These are phyloP conservation scores for Hysterium pulicare DNA, from an alignment of 2,329 filamentous ascomycete species.

Conservation along the genomic window DNA sequence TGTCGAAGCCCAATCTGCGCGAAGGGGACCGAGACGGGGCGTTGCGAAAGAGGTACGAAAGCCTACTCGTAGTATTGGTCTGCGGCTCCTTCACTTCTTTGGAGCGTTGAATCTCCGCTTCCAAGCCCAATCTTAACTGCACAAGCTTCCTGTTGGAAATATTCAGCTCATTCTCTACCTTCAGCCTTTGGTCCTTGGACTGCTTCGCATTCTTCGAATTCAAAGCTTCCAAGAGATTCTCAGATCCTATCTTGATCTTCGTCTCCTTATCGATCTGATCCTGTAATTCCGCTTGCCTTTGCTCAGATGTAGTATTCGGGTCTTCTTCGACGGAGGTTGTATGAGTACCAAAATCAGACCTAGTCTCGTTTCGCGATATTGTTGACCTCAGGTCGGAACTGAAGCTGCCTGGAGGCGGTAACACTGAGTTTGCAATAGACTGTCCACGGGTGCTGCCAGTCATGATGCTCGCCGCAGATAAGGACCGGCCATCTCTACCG, in stretches of 20 bases:
- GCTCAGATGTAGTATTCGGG: slow-evolving; percentile 60
- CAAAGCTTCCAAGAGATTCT: slow-evolving; percentile 94
- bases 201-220: slow-evolving; percentile 95
- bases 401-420: slow-evolving; percentile 74
- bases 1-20: slow-evolving; percentile 46
- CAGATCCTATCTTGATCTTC: slow-evolving; percentile 96
- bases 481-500: slow-evolving; percentile 54
- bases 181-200: slow-evolving; percentile 63
- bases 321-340: slow-evolving; percentile 57
- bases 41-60: slow-evolving; percentile 57
- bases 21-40: slow-evolving; percentile 54
- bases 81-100: slow-evolving; percentile 51
- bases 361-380: slow-evolving; percentile 60
- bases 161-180: slow-evolving; percentile 78
- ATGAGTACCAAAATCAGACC: slow-evolving; percentile 56
- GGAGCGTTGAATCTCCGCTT: slow-evolving; percentile 58
- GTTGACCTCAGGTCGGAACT: slow-evolving; percentile 79
- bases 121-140: slow-evolving; percentile 57
- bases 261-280: slow-evolving; percentile 91
- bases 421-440: slow-evolving; percentile 67
- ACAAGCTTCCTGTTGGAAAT: slow-evolving; percentile 74
- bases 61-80: slow-evolving; percentile 47
- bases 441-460: slow-evolving; percentile 61
- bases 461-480: slow-evolving; percentile 52
- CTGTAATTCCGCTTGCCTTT: slow-evolving; percentile 70